These are phyloP conservation scores for Penicillium salamii DNA, from an alignment of 495 filamentous ascomycete genomes.

Conservation along the genomic window DNA sequence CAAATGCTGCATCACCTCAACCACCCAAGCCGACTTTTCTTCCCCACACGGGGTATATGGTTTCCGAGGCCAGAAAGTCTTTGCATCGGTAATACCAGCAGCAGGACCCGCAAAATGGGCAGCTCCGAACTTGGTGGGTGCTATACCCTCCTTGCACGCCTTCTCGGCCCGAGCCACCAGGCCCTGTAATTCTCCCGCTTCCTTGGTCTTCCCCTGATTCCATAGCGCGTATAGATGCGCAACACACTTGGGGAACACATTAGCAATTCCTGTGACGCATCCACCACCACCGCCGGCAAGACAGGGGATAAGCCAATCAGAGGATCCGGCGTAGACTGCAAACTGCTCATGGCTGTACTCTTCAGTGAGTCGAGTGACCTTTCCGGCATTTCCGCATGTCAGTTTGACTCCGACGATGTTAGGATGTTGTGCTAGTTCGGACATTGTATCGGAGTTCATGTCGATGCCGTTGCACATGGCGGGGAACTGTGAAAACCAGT, in stretches of 20 bases:
- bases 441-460: slow-evolving; percentile 55
- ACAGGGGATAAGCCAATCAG: slow-evolving; percentile 59
- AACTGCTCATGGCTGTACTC: slow-evolving; percentile 51
- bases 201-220: slow-evolving; percentile 54
- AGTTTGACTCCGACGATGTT: slow-evolving; percentile 62
- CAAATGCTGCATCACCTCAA: slow-evolving; percentile 22
- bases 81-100: slow-evolving; percentile 15
- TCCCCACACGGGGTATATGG: slow-evolving; percentile 20
- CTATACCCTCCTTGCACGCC: slow-evolving; percentile 73
- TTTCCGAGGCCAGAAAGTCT: slow-evolving; percentile 25
- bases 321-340: slow-evolving; percentile 59
- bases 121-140: slow-evolving; percentile 60
- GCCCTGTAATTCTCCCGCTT: slow-evolving; percentile 68
- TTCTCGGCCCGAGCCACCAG: slow-evolving; percentile 74
- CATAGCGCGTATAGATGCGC: slow-evolving; percentile 62
- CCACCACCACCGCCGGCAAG: slow-evolving; percentile 52
- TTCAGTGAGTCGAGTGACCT: slow-evolving; percentile 50
- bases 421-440: slow-evolving; percentile 44
- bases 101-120: slow-evolving; percentile 27
- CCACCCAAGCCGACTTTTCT: slow-evolving; percentile 24
- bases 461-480: slow-evolving; percentile 66
- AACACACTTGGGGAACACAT: slow-evolving; percentile 61
- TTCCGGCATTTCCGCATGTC: slow-evolving; percentile 64
- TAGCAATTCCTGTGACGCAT: slow-evolving; percentile 64
- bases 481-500: slow-evolving; percentile 55